Percentiles rank a stretch among this genome's conserved stretches.
Conservation (phyloP, 768 basidiomycete genomes). For the Cystobasidium onofrii region DNA sequence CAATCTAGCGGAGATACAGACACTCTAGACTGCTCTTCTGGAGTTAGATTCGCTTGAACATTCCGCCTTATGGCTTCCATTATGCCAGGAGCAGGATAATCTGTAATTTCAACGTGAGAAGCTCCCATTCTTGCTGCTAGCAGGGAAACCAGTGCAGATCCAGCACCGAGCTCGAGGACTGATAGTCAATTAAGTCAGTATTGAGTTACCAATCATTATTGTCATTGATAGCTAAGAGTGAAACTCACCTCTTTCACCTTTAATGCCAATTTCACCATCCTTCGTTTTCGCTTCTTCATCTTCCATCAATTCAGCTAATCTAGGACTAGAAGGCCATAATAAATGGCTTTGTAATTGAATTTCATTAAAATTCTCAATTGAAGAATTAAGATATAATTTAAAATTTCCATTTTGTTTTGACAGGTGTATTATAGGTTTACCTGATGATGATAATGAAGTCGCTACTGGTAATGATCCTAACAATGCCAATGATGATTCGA, state of each 20-base stretch:
- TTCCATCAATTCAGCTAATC: conserved; percentile 20
- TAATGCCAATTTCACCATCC: background rate
- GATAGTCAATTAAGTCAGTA: background rate
- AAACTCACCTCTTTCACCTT: conserved; percentile 6
- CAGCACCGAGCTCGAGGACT: conserved; percentile 30
- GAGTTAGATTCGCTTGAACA: background rate
- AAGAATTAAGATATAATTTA: background rate
- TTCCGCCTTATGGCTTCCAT: background rate
- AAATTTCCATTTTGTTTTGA: background rate
- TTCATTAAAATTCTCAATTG: background rate
- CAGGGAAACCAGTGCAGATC: conserved; percentile 1
- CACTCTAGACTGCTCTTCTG: background rate
- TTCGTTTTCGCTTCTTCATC: background rate
- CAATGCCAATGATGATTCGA: conserved; percentile 10
- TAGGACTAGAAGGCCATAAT: conserved; percentile 24
- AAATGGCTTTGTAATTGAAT: conserved; percentile 25
- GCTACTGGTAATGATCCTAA: conserved; percentile 21
- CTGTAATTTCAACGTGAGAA: conserved; percentile 10
- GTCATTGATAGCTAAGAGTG: too few relatives aligned
- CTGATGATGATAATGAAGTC: background rate
- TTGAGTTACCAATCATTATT: too few relatives aligned
- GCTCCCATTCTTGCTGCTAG: background rate
- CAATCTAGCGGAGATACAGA: background rate
- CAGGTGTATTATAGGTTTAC: background rate
- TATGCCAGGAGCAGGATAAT: conserved; percentile 18